phyloP scores from a whole-genome alignment of 192 early-diverging fungal species.

The Podila minutissima region DNA sequence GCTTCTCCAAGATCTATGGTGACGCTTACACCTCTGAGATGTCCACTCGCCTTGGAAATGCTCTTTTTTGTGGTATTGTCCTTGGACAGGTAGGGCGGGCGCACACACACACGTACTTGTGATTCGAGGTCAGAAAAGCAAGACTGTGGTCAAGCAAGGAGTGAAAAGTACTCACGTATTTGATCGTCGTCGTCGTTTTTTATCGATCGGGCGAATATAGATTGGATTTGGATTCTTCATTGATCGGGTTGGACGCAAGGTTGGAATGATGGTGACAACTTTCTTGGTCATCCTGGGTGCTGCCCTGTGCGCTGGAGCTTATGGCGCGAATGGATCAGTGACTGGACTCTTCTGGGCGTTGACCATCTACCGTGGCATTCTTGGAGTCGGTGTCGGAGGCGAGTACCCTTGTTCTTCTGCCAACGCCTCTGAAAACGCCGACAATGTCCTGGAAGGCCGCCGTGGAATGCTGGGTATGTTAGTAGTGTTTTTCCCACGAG shows the following conservation, averaged over 20 bases:
- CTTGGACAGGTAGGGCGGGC: slow-evolving; percentile 46
- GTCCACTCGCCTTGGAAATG: slow-evolving; percentile 45
- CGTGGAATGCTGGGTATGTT: slow-evolving; percentile 4
- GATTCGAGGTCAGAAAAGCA: too few species aligned
- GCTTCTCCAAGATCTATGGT: slow-evolving; percentile 46
- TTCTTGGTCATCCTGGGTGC: slow-evolving; percentile 53
- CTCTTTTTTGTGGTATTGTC: slow-evolving; percentile 54
- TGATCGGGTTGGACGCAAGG: slow-evolving; percentile 58
- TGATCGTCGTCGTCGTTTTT: too few species aligned
- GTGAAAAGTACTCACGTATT: too few species aligned
- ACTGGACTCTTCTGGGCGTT: slow-evolving; percentile 50
- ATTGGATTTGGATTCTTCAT: slow-evolving; percentile 53
- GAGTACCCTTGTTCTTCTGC: slow-evolving; percentile 56
- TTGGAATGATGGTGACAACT: slow-evolving; percentile 50
- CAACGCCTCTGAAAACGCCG: slow-evolving; percentile 54
- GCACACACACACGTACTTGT: too few species aligned
- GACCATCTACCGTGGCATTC: slow-evolving; percentile 23
- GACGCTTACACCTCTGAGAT: slow-evolving; percentile 17
- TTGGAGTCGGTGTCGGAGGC: slow-evolving; percentile 53
- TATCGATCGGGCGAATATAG: not conserved
- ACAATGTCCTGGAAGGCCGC: slow-evolving; percentile 37
- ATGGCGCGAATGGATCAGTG: slow-evolving; percentile 24
- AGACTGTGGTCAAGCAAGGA: too few species aligned
- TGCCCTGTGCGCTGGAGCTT: slow-evolving; percentile 34
- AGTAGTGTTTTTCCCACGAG: too few species aligned